Evolutionary conservation across 176 grass and related monocot species (phyloP), one percentile per base, ranked within the genome.

Genomic region (Rhynchospora tenuis): DNA sequence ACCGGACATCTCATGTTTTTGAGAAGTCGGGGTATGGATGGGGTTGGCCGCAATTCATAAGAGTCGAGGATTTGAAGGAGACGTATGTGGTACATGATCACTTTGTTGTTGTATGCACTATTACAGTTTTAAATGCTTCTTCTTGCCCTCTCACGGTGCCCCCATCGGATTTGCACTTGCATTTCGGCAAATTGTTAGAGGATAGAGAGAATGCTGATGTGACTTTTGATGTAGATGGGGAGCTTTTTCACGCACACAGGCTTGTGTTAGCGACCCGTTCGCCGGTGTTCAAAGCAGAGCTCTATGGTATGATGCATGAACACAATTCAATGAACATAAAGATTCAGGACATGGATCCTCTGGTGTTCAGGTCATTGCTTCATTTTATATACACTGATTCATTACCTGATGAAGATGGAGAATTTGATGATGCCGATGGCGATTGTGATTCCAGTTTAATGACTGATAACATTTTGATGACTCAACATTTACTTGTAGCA

Each of bases 401-500:
- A 20, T 82, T 64, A 43, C 33, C 79, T 9, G 42, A 46, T 46
- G 79, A 82, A 15, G 14, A 62, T 24, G 79, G 22, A 81, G 60
- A 64, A 7, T 16, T 9, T 3, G 43, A 66, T 31, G 59, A 62
- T 26, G 24, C 0, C 5, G 52, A 79, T 10, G 13, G 24, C 17
- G 45, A 42, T 50, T 59, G 54, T 54, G 72, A 75, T 52, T 75
- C 12, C 0, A 28, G 72, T 54, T 52, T 75, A 23, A 64, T 82
- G 11, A 64, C 51, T 59, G 59, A 82, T 64, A 42, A 45, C 51
- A 48, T 66, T 63, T 8, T 64, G 58, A 85, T 85, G 71, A 46
- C 59, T 31, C 83, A 85, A 16, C 83, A 85, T 78, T 78, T 85
- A 48, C 72, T 85, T 4, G 83, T 77, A 28, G 83, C 83, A 4